Evolutionary conservation across 2,329 filamentous ascomycete species (phyloP).

Genomic region (Lachnellula occidentalis): DNA sequence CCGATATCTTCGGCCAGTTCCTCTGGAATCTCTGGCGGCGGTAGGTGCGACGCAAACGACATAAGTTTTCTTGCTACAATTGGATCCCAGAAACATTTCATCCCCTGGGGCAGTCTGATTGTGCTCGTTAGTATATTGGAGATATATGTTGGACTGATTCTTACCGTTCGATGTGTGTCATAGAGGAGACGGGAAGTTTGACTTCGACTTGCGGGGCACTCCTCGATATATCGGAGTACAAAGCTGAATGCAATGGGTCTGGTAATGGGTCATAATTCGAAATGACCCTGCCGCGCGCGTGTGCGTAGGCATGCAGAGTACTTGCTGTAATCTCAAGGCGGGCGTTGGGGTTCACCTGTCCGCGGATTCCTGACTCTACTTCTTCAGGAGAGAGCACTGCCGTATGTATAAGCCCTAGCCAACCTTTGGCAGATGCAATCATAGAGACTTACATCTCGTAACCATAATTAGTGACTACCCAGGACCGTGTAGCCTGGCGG

Average conservation of each 20-base stretch:
- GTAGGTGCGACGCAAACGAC: neutral
- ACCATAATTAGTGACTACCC: too few species aligned
- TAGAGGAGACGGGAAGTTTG: neutral
- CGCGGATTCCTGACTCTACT: neutral
- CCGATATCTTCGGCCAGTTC: neutral
- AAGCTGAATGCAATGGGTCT: slow-evolving; percentile 3
- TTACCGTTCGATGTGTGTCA: slow-evolving; percentile 5
- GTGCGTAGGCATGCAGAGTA: slow-evolving; percentile 17
- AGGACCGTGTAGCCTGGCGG: too few species aligned
- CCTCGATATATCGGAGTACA: slow-evolving; percentile 12
- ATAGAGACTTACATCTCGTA: too few species aligned
- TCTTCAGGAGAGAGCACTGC: neutral
- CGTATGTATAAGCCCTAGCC: too few species aligned
- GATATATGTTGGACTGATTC: neutral
- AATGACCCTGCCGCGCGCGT: slow-evolving; percentile 11
- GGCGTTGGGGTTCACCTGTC: neutral
- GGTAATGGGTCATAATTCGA: slow-evolving; percentile 13
- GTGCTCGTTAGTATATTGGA: neutral
- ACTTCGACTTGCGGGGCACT: neutral
- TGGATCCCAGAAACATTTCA: slow-evolving; percentile 20
- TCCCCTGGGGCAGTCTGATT: slow-evolving; percentile 6
- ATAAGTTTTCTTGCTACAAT: neutral
- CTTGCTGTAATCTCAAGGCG: slow-evolving; percentile 17
- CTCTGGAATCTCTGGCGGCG: neutral
- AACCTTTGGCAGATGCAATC: too few species aligned